Base-by-base conservation (phyloP, 805 yeast genomes). In the Spathaspora sp. region DNA sequence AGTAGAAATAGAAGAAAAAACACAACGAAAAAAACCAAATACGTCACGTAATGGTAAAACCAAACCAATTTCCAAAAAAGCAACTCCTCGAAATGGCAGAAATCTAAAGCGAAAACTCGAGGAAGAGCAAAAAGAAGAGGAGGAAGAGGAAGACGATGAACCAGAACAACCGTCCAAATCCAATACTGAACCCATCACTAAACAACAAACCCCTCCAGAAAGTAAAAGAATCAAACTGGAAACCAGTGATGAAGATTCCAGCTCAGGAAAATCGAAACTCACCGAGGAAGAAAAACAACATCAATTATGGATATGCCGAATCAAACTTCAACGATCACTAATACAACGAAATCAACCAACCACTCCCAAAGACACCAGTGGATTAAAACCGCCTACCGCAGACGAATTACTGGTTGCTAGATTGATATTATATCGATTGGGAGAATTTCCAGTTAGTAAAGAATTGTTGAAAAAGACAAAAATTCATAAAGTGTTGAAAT, bases 401-500 rank as follows among this genome's bases (percentile, higher is more conserved):
- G 77, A 72, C 46, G 80, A 76, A 51, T 70, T 77, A 53, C 65
- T 67, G 57, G 66, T 69, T 19, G 74, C 77, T 2, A 55, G 78
- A 44, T 60, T 71, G 49, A 68, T 71, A 12, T 64, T 79, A 42
- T 62, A 68, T 50, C 68, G 76, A 38, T 61, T 80, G 19, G 75
- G 69, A 20, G 73, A 72, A 16, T 75, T 77, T 52, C 72, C 78
- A 1, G 70, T 79, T 35, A 68, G 60, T 28, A 61, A 67, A 18
- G 75, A 73, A 14, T 59, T 78, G 18, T 66, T 80, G 52, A 68
- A 65, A 47, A 62, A 63, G 19, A 77, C 83, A 14, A 80, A 78
- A 57, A 65, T 80, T 48, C 82, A 79, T 58, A 80, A 80, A 60
- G 83, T 80, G 1, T 60, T 80, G 52, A 77, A 75, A 59, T 79